phyloP scores from a whole-genome alignment of 1,284 basidiomycete genomes.

The Trichosporon asahii region DNA sequence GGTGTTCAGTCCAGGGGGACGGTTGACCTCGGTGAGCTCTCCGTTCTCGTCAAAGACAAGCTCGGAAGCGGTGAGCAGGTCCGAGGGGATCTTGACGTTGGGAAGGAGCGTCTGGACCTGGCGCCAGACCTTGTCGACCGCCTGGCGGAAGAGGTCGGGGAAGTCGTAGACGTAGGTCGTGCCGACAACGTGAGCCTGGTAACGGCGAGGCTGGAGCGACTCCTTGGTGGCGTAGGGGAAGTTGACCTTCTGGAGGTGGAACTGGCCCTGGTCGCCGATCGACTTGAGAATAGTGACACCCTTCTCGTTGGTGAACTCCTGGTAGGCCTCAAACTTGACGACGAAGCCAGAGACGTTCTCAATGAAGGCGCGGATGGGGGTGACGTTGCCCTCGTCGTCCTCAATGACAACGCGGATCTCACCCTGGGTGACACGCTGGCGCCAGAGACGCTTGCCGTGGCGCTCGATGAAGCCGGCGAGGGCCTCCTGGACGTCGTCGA shows the following conservation, averaged over 20 bases:
- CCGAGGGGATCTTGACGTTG: conserved; percentile 69
- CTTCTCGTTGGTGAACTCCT: conserved; percentile 94
- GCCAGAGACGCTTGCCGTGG: conserved; percentile 96
- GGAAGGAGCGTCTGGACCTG: conserved; percentile 66
- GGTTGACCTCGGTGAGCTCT: conserved; percentile 80
- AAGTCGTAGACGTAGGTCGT: conserved; percentile 99
- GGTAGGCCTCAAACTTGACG: conserved; percentile 98
- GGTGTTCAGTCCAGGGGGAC: conserved; percentile 87
- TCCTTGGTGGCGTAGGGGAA: conserved; percentile 94
- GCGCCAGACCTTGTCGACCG: conserved; percentile 87
- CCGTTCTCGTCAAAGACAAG: conserved; percentile 93
- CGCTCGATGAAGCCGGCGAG: conserved; percentile 97
- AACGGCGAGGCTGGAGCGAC: conserved; percentile 97
- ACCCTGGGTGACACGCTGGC: conserved; percentile 91
- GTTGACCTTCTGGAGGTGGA: conserved; percentile 89
- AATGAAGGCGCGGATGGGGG: conserved; percentile 94
- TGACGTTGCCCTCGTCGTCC: conserved; percentile 85
- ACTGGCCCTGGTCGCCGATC: conserved; percentile 81
- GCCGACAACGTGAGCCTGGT: conserved; percentile 97
- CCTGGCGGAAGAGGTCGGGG: conserved; percentile 97
- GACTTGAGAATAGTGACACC: conserved; percentile 92
- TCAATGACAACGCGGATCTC: conserved; percentile 95
- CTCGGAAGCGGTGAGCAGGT: conserved; percentile 77
- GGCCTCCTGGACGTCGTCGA: conserved; percentile 92
- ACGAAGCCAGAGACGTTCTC: conserved; percentile 99